phyloP scores from a whole-genome alignment of 2,329 filamentous ascomycete genomes.

The Diaporthe ampelina region DNA sequence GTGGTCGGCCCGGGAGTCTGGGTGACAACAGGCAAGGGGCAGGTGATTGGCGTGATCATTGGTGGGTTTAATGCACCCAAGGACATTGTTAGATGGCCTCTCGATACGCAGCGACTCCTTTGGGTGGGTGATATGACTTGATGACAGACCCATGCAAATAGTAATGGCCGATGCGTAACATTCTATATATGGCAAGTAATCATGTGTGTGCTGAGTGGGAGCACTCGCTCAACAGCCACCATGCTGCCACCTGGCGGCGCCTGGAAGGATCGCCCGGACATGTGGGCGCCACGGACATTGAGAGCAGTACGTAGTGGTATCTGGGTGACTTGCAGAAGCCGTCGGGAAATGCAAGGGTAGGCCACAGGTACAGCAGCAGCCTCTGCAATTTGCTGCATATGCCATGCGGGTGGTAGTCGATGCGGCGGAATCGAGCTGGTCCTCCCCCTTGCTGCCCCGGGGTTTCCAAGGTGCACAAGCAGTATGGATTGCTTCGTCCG shows the following conservation, averaged over 20 bases:
- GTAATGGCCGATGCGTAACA: slow-evolving; percentile 15
- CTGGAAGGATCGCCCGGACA: slow-evolving; percentile 6
- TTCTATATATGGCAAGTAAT: slow-evolving; percentile 17
- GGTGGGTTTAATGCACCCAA: slow-evolving; percentile 25
- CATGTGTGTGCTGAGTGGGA: slow-evolving; percentile 10
- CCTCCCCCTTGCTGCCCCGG: not conserved
- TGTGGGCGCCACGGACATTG: not conserved
- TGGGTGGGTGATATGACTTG: slow-evolving; percentile 23
- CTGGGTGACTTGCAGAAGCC: slow-evolving; percentile 5
- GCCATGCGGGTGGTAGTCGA: slow-evolving; percentile 32
- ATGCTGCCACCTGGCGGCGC: slow-evolving; percentile 25
- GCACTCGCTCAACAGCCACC: slow-evolving; percentile 4
- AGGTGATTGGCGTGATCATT: slow-evolving; percentile 15
- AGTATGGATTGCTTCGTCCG: not conserved
- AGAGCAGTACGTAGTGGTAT: not conserved
- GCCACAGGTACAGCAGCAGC: slow-evolving; percentile 30
- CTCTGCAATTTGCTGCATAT: slow-evolving; percentile 38
- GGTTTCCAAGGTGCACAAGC: not conserved
- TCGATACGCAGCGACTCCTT: not conserved
- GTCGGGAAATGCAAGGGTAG: slow-evolving; percentile 27
- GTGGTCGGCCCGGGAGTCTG: slow-evolving; percentile 20
- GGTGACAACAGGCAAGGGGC: slow-evolving; percentile 3
- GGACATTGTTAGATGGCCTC: slow-evolving; percentile 5
- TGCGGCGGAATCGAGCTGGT: slow-evolving; percentile 8
- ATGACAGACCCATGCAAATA: not conserved